phyloP scores from a whole-genome alignment of 192 early-diverging fungal genomes.

The Entophlyctis luteolus region DNA sequence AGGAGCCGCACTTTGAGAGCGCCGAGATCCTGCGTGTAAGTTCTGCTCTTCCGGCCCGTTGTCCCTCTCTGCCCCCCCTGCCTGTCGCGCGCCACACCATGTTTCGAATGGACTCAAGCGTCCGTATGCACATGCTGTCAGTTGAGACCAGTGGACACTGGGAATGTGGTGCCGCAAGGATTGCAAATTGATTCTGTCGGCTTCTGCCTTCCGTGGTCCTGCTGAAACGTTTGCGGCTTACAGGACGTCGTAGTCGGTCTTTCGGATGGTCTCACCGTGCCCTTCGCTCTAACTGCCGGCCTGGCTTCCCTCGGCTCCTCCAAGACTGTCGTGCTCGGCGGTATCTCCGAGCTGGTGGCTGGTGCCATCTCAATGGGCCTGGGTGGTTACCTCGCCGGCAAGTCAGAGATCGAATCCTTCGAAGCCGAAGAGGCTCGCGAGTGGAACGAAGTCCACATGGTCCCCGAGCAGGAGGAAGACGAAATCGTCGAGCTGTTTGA shows the following conservation, averaged over 20 bases:
- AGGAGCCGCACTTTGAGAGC: constrained; percentile 37
- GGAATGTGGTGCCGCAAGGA: not conserved
- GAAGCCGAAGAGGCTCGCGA: constrained; percentile 53
- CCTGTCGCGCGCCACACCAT: too few relatives aligned
- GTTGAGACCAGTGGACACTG: too few relatives aligned
- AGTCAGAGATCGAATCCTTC: constrained; percentile 61
- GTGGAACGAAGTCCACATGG: constrained; percentile 48
- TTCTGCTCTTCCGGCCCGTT: not conserved
- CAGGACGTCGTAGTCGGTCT: constrained; percentile 20
- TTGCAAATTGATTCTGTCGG: not conserved
- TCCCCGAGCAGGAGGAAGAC: constrained; percentile 51
- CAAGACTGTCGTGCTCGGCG: constrained; percentile 53
- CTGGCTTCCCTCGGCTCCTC: constrained; percentile 50
- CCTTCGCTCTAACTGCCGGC: constrained; percentile 64
- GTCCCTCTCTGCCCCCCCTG: too few relatives aligned
- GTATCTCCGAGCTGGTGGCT: constrained; percentile 53
- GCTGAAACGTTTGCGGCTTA: not conserved
- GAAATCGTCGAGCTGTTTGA: constrained; percentile 55
- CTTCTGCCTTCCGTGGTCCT: not conserved
- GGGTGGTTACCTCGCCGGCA: constrained; percentile 58
- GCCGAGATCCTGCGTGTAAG: constrained; percentile 34
- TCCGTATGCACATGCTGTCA: too few relatives aligned
- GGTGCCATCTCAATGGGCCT: constrained; percentile 61
- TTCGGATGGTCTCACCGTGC: constrained; percentile 46
- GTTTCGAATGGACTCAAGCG: too few relatives aligned